Evolutionary conservation across 306 rosid genomes (phyloP).

Genomic region (Citrullus amarus): DNA sequence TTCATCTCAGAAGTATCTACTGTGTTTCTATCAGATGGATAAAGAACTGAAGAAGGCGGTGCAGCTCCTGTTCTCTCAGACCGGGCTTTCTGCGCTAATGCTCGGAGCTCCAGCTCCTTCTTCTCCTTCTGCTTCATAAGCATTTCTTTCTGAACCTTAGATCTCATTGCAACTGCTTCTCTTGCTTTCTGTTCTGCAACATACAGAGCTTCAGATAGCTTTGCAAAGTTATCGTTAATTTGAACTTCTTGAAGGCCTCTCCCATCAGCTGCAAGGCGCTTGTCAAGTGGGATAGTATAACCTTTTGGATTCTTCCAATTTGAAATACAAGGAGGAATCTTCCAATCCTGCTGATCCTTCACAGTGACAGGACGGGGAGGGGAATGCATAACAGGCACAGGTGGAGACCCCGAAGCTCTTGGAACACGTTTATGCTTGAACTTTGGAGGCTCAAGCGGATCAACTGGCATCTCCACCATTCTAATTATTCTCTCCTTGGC

Average conservation of each 20-base stretch:
- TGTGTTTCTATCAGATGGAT: slow-evolving; percentile 30
- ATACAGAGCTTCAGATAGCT: slow-evolving; percentile 71
- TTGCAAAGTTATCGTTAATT: slow-evolving; percentile 74
- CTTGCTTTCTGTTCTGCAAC: slow-evolving; percentile 91
- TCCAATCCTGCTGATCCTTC: slow-evolving; percentile 94
- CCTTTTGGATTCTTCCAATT: slow-evolving; percentile 96
- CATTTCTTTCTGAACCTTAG: slow-evolving; percentile 85
- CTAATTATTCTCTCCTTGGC: slow-evolving; percentile 80
- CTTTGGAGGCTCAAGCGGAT: slow-evolving; percentile 86
- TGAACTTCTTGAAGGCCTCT: slow-evolving; percentile 87
- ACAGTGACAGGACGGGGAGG: slow-evolving; percentile 82
- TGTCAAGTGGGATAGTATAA: slow-evolving; percentile 74
- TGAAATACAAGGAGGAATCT: slow-evolving; percentile 86
- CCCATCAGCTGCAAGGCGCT: slow-evolving; percentile 83
- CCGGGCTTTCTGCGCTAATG: slow-evolving; percentile 71
- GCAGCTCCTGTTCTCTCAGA: slow-evolving; percentile 63
- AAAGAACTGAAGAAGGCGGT: slow-evolving; percentile 27
- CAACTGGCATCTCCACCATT: slow-evolving; percentile 91
- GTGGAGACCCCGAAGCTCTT: slow-evolving; percentile 77
- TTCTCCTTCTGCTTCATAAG: slow-evolving; percentile 72
- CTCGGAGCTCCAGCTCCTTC: slow-evolving; percentile 73
- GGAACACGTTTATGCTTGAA: slow-evolving; percentile 90
- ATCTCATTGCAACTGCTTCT: slow-evolving; percentile 81
- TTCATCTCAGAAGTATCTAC: slow-evolving; percentile 38
- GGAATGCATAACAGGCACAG: slow-evolving; percentile 85